These are phyloP conservation scores for Solanum tarapatanum DNA, from an alignment of 257 asterid species.

Conservation along the genomic window DNA sequence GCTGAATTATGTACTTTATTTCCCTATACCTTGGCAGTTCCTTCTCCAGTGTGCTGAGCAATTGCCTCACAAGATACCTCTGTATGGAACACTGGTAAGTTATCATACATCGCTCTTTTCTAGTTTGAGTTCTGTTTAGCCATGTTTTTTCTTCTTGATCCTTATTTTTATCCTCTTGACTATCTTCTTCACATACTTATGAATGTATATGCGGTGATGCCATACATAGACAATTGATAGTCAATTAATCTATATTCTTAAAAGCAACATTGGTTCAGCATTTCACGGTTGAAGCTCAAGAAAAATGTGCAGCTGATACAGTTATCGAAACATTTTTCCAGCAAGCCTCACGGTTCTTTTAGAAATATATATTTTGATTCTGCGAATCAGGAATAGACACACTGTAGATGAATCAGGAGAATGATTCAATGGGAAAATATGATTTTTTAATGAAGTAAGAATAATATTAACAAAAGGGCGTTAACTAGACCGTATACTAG, in stretches of 20 bases:
- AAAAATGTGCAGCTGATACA: background rate
- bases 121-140: background rate
- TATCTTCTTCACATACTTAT: background rate
- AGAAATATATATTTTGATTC: background rate
- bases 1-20: conserved; percentile 5
- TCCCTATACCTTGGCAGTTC: conserved; percentile 41
- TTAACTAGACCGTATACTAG: background rate
- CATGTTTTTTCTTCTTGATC: background rate
- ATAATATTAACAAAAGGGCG: background rate
- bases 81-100: conserved; percentile 92
- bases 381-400: background rate
- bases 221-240: background rate
- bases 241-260: background rate
- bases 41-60: conserved; percentile 92
- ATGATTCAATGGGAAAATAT: background rate
- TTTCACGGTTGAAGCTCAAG: background rate
- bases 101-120: background rate
- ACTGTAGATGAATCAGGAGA: background rate
- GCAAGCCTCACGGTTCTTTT: background rate
- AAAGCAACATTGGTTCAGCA: background rate
- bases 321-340: background rate
- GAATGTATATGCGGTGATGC: background rate
- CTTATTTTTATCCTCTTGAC: background rate
- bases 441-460: background rate
- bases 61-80: conserved; percentile 93